Conservation (phyloP, 345 rosid genomes). For the Clarkia xantiana region DNA sequence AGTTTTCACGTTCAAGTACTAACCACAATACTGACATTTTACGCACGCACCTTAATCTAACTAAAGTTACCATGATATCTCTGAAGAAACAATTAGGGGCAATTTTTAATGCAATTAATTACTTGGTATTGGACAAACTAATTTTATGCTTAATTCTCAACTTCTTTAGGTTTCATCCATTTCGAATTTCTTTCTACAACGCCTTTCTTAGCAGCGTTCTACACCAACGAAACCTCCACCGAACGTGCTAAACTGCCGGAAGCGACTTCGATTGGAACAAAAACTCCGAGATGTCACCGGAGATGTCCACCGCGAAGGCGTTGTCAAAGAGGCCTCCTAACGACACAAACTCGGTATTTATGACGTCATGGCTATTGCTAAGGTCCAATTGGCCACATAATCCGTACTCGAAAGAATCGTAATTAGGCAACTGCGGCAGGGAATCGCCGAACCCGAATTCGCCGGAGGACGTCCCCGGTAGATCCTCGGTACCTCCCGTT, state of each 20-base stretch:
- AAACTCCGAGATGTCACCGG: slow-evolving; percentile 21
- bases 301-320: slow-evolving; percentile 26
- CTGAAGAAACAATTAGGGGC: too few species aligned
- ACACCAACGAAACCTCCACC: slow-evolving; percentile 4
- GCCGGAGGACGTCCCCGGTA: slow-evolving; percentile 18
- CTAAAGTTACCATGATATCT: too few species aligned
- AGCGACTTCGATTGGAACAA: slow-evolving; percentile 47
- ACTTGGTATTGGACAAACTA: too few species aligned
- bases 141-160: too few species aligned
- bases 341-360: slow-evolving; percentile 25
- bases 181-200: too few species aligned
- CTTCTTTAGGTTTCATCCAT: too few species aligned
- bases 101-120: too few species aligned
- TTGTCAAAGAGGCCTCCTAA: slow-evolving; percentile 48
- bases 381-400: slow-evolving; percentile 12
- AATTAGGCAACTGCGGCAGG: slow-evolving; percentile 24
- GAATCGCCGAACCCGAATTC: slow-evolving; percentile 16
- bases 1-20: too few species aligned
- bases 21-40: too few species aligned
- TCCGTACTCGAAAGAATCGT: slow-evolving; percentile 36
- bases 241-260: slow-evolving; percentile 17
- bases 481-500: slow-evolving; percentile 14
- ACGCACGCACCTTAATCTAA: too few species aligned
- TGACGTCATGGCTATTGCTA: slow-evolving; percentile 1
- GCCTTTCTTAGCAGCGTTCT: too few species aligned